Evolutionary conservation across 192 early-diverging fungal species (phyloP).

Genomic region (Backusella luteola): DNA sequence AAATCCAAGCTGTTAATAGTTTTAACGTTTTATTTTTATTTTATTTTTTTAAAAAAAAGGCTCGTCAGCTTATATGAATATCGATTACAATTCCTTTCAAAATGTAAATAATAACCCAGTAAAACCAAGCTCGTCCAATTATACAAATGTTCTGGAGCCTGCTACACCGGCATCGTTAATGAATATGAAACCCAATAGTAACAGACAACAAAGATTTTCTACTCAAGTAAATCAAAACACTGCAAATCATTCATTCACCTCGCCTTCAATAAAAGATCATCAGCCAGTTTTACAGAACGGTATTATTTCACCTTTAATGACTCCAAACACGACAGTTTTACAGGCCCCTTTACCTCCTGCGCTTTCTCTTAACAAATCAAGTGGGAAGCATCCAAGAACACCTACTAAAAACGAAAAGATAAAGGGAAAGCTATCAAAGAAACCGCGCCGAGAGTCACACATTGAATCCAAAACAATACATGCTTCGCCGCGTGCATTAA

Average conservation of each 20-base stretch:
- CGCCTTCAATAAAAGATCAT: not conserved
- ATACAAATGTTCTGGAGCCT: slow-evolving; percentile 5
- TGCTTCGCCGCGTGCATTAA: slow-evolving; percentile 29
- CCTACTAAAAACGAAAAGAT: not conserved
- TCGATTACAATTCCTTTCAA: not conserved
- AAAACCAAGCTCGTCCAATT: not conserved
- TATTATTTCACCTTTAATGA: not conserved
- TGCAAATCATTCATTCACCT: not conserved
- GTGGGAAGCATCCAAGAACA: not conserved
- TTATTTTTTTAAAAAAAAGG: not conserved
- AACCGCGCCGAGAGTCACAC: slow-evolving; percentile 4
- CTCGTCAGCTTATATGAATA: not conserved
- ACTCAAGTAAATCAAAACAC: not conserved
- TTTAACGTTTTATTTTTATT: not conserved
- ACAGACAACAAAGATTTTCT: not conserved
- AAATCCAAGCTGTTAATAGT: not conserved
- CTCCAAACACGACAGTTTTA: not conserved
- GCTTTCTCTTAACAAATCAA: not conserved
- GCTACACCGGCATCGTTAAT: slow-evolving; percentile 30
- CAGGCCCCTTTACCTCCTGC: not conserved
- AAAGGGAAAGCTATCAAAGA: not conserved
- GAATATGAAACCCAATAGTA: slow-evolving; percentile 17
- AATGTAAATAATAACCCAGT: not conserved
- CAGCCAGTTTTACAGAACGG: not conserved
- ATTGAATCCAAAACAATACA: slow-evolving; percentile 8